Conservation (phyloP, 257 asterid genomes). For the Primulina huaijiensis region DNA sequence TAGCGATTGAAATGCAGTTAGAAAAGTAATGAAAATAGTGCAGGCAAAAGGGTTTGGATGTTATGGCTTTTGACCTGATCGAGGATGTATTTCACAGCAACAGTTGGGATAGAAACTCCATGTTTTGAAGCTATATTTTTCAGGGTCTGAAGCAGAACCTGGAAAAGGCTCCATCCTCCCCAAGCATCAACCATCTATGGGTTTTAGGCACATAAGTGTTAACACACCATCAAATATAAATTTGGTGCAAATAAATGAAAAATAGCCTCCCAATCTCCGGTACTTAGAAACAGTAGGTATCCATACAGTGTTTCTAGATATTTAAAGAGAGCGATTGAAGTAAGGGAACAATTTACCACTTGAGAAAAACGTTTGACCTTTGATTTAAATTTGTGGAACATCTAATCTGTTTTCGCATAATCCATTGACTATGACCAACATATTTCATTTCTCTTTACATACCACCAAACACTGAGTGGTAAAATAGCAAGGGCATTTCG, state of each 20-base stretch:
- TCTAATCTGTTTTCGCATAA: background rate
- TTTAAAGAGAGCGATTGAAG: background rate
- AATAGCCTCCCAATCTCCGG: background rate
- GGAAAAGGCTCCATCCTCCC: slow-evolving; percentile 99
- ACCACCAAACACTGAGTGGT: slow-evolving; percentile 3
- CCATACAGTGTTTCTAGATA: background rate
- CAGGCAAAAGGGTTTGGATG: background rate
- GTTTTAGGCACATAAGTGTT: slow-evolving; percentile 2
- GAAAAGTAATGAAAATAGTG: background rate
- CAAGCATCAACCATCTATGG: slow-evolving; percentile 96
- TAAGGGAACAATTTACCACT: background rate
- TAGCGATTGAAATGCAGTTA: background rate
- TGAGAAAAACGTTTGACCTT: background rate
- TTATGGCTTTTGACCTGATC: slow-evolving; percentile 56
- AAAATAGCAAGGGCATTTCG: background rate
- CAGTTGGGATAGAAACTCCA: slow-evolving; percentile 78
- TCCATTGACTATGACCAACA: background rate
- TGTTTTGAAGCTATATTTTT: slow-evolving; percentile 70
- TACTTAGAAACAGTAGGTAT: background rate
- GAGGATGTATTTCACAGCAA: slow-evolving; percentile 75
- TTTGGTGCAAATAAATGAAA: background rate
- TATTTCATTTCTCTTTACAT: background rate
- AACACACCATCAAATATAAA: background rate
- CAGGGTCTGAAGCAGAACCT: slow-evolving; percentile 64
- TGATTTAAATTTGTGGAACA: background rate